Percentiles rank a stretch among this genome's conserved stretches.
Conservation (phyloP, 2,329 filamentous ascomycete species). For the Alternaria consortialis region DNA sequence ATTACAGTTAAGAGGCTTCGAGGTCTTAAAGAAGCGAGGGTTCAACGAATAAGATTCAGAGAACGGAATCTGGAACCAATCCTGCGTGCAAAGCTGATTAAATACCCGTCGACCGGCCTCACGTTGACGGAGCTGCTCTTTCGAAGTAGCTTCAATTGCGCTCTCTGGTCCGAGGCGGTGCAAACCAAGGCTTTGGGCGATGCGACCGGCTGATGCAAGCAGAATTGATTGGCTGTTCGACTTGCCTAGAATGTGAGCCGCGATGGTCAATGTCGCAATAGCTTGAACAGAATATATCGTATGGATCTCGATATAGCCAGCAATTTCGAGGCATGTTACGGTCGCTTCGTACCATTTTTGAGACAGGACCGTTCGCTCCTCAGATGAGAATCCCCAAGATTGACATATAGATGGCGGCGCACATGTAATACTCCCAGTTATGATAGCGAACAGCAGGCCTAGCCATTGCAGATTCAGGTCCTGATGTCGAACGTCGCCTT, state of each 20-base stretch:
- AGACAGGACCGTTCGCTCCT: slow-evolving; percentile 51
- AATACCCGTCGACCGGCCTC: slow-evolving; percentile 50
- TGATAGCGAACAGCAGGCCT: slow-evolving; percentile 53
- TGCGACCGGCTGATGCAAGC: slow-evolving; percentile 56
- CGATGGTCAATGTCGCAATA: slow-evolving; percentile 57
- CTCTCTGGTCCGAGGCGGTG: slow-evolving; percentile 49
- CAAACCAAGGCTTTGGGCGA: slow-evolving; percentile 58
- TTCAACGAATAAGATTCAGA: slow-evolving; percentile 52
- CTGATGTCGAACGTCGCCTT: slow-evolving; percentile 45
- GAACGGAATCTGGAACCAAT: slow-evolving; percentile 55
- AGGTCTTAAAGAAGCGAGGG: slow-evolving; percentile 37
- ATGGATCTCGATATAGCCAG: slow-evolving; percentile 52
- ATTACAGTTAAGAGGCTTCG: slow-evolving; percentile 46
- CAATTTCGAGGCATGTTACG: slow-evolving; percentile 55
- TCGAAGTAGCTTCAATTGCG: background rate
- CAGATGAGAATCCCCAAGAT: slow-evolving; percentile 53
- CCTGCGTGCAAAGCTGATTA: slow-evolving; percentile 52
- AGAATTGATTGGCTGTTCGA: slow-evolving; percentile 57
- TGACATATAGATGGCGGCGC: slow-evolving; percentile 40
- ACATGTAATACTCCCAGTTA: slow-evolving; percentile 55
- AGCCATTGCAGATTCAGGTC: slow-evolving; percentile 56
- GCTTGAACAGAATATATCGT: slow-evolving; percentile 56
- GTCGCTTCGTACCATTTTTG: slow-evolving; percentile 57
- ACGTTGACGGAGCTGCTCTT: slow-evolving; percentile 24
- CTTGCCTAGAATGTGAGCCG: slow-evolving; percentile 58